phyloP scores from a whole-genome alignment of 192 early-diverging fungal species.

The Endogone sp. region DNA sequence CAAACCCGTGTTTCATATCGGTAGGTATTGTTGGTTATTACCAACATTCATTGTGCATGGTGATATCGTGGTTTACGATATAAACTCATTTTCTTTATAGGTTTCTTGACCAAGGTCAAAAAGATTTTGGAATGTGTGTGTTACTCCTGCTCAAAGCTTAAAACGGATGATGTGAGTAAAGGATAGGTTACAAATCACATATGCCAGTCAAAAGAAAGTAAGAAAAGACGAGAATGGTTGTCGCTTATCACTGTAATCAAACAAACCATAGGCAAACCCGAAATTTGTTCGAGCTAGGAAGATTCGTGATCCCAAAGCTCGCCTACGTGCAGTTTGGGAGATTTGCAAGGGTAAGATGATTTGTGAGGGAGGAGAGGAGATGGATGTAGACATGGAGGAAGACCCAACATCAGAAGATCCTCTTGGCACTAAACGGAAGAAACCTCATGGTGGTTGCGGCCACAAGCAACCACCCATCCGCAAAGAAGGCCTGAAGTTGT shows the following conservation, averaged over 20 bases:
- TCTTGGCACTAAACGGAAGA: constrained; percentile 46
- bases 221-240: too few species aligned
- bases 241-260: too few species aligned
- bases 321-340: constrained; percentile 85
- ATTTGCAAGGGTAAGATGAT: constrained; percentile 77
- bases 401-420: constrained; percentile 35
- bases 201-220: too few species aligned
- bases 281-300: constrained; percentile 62
- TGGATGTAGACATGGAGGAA: constrained; percentile 47
- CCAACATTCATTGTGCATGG: too few species aligned
- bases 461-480: constrained; percentile 74
- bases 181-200: too few species aligned
- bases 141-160: constrained; percentile 89
- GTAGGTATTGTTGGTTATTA: constrained; percentile 32
- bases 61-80: too few species aligned
- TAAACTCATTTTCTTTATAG: too few species aligned
- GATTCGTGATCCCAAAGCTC: constrained; percentile 62
- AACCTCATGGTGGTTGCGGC: constrained; percentile 85
- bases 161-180: constrained; percentile 68
- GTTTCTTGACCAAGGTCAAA: constrained; percentile 91
- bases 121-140: constrained; percentile 98
- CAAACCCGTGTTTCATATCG: constrained; percentile 92
- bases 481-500: constrained; percentile 75
- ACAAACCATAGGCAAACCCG: constrained; percentile 56
- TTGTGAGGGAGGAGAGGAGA: constrained; percentile 71